Conservation (phyloP, 306 rosid species). For the Acacia crassicarpa region DNA sequence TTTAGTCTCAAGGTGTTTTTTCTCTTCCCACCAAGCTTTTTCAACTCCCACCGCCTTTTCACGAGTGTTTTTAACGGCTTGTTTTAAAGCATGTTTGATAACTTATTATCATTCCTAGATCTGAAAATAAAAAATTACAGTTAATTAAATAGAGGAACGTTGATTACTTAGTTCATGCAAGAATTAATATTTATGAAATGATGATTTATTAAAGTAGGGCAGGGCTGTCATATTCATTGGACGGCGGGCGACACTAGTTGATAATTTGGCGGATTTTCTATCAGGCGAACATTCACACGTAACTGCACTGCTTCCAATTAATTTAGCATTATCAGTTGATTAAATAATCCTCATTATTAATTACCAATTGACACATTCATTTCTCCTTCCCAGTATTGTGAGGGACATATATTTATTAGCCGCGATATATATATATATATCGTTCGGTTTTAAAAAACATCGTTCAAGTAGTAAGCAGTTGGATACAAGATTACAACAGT, state of each 20-base stretch:
- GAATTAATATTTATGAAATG: background rate
- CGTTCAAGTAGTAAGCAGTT: no score
- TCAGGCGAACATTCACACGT: background rate
- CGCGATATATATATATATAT: no score
- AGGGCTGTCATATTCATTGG: background rate
- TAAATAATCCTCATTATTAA: background rate
- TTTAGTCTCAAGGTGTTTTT: no score
- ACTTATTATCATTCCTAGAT: background rate
- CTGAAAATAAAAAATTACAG: background rate
- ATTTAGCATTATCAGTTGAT: background rate
- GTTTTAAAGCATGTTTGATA: background rate
- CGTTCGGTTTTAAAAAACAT: no score
- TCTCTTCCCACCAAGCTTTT: no score
- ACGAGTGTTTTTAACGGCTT: background rate
- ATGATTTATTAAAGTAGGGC: background rate
- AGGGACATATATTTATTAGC: background rate
- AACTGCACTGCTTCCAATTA: background rate
- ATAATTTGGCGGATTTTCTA: constrained; percentile 3
- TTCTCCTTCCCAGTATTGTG: background rate
- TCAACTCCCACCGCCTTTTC: no score
- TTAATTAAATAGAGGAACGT: background rate
- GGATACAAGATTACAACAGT: no score
- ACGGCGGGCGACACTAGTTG: background rate
- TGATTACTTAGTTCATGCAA: background rate
- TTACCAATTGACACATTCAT: background rate